Base-by-base conservation (phyloP, 2,329 filamentous ascomycete genomes). In the Aspergillus nomiae region DNA sequence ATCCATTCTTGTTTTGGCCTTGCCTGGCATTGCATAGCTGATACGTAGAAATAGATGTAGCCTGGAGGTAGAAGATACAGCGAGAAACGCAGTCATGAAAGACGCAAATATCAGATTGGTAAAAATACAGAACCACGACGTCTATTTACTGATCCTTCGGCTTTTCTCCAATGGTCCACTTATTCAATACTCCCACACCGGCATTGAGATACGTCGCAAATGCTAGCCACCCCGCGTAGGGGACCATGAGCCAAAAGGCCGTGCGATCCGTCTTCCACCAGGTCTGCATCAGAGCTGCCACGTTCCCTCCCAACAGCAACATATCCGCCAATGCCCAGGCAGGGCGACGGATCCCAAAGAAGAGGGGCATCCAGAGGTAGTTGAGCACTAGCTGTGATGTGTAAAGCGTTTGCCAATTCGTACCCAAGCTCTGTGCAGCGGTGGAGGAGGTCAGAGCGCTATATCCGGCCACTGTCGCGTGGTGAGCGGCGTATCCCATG, bases 401-500 rank as follows among this genome's bases (percentile, higher is more conserved):
- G 82, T 97, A 97, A 34, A 97, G 84, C 0, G 90, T 92, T 62
- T 92, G 89, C 68, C 89, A 90, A 68, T 88, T 84, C 74, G 86
- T 86, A 58, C 90, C 87, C 59, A 87, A 79, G 41, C 81, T 77
- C 55, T 87, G 83, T n/a, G 85, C 86, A 45, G 80, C 76, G 34
- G 85, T 80, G 41, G 83, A 46, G 4, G 62, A 41, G 43, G 84
- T 74, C n/a, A 88, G 87, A 8, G 84, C 83, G 57, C 32, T 36
- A 24, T 89, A 85, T 54, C 89, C 89, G 12, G 81, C 82, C 24
- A 78, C 85, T 73, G 91, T 89, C 60, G 91, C 92, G 53, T 92
- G 90, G 79, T 97, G 89, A 41, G 92, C 89, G 26, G 92, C 90
- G 77, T 95, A 97, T 63, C 94, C 94, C 92, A 97, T 97, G 24